Evolutionary conservation across 78 protist species (phyloP).

Genomic region (Polysphondylium violaceum): DNA sequence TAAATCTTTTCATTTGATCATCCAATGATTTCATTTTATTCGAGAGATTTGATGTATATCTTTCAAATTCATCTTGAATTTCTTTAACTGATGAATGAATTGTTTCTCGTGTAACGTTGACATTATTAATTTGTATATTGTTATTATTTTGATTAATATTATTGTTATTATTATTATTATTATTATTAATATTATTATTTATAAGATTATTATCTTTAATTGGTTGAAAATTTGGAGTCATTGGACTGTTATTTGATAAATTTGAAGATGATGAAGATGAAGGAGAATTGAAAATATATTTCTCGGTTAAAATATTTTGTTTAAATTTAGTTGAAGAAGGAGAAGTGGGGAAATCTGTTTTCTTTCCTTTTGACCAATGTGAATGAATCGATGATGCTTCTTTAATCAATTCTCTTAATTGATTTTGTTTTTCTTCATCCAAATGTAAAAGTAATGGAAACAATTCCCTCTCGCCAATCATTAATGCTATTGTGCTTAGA

Average conservation of each 20-base stretch:
- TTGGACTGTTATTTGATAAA: background rate
- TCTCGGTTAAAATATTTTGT: too few relatives aligned
- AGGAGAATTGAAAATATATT: background rate
- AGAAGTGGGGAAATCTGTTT: background rate
- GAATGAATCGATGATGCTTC: slow-evolving; percentile 7
- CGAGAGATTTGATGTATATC: background rate
- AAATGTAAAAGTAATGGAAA: slow-evolving; percentile 36
- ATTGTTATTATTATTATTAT: background rate
- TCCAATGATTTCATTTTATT: background rate
- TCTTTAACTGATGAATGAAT: background rate
- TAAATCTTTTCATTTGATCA: slow-evolving; percentile 8
- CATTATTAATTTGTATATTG: background rate
- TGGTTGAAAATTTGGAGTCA: slow-evolving; percentile 16
- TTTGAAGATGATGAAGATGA: background rate
- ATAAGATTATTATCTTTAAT: background rate
- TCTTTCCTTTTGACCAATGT: slow-evolving; percentile 63
- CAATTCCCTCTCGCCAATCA: slow-evolving; percentile 42
- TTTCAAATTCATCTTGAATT: slow-evolving; percentile 14
- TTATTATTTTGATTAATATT: background rate
- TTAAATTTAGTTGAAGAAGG: too few relatives aligned
- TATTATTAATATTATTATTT: slow-evolving; percentile 7
- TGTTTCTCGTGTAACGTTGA: too few relatives aligned
- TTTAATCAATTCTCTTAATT: slow-evolving; percentile 18
- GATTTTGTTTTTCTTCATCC: slow-evolving; percentile 13
- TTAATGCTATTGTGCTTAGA: slow-evolving; percentile 19